phyloP scores from a whole-genome alignment of 805 yeast genomes.

The Metschnikowia cubensis region DNA sequence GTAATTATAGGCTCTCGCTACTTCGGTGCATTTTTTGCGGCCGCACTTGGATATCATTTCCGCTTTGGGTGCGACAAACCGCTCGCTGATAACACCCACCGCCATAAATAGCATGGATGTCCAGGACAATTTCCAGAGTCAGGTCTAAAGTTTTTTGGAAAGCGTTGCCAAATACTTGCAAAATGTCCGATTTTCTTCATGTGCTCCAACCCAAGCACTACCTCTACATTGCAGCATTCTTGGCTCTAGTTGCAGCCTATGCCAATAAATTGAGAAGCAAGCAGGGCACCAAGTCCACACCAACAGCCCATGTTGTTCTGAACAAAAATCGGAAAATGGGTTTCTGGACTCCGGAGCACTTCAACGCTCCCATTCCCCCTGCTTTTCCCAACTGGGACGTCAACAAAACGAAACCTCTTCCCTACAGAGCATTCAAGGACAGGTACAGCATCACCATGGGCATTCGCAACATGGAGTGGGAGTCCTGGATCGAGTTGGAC shows the following conservation, averaged over 20 bases:
- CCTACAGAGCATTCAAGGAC: conserved; percentile 66
- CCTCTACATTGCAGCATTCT: conserved; percentile 11
- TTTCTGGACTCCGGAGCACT: conserved; percentile 52
- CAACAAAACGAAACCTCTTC: conserved; percentile 48
- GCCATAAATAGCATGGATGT: conserved; percentile 5
- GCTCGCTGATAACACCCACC: conserved; percentile 7
- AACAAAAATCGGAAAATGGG: conserved; percentile 49
- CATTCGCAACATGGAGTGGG: conserved; percentile 56
- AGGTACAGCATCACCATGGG: conserved; percentile 68
- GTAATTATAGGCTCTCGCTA: background rate
- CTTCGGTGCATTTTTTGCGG: conserved; percentile 4
- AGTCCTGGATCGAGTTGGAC: conserved; percentile 65
- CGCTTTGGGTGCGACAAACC: conserved; percentile 1
- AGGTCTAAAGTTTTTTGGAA: background rate
- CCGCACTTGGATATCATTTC: conserved; percentile 2
- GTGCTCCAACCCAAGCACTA: conserved; percentile 13
- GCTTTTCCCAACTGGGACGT: conserved; percentile 49
- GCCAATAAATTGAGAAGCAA: conserved; percentile 3
- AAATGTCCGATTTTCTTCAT: background rate
- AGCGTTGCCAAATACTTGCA: too few relatives aligned
- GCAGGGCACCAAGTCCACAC: background rate
- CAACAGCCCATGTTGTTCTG: background rate
- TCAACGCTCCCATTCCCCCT: conserved; percentile 46
- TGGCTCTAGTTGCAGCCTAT: conserved; percentile 8
- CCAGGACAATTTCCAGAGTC: background rate